Percentiles rank a stretch among this genome's conserved stretches.
Conservation (phyloP, 768 basidiomycete species). For the Russula griseocarnosa region DNA sequence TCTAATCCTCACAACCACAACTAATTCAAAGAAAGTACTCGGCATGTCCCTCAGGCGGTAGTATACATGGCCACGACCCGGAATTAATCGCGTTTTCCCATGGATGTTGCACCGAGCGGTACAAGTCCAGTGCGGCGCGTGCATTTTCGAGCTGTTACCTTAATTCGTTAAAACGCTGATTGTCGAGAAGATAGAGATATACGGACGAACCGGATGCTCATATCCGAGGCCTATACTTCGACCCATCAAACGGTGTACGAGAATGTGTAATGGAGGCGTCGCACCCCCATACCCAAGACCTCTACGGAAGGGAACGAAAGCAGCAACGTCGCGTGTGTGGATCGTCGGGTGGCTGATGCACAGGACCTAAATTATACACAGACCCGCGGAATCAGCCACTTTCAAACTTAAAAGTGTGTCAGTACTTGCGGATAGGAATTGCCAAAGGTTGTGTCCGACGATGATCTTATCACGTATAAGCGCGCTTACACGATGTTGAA, state of each 20-base stretch:
- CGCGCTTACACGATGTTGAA: constrained; percentile 44
- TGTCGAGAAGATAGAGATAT: constrained; percentile 1
- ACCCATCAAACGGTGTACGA: constrained; percentile 47
- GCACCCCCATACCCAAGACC: constrained; percentile 34
- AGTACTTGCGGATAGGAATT: constrained; percentile 46
- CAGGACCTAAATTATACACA: constrained; percentile 41
- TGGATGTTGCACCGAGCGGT: constrained; percentile 46
- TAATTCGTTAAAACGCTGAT: background rate
- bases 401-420: constrained; percentile 8
- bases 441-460: constrained; percentile 55
- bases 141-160: constrained; percentile 44
- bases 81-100: constrained; percentile 46
- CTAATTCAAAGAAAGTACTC: constrained; percentile 20
- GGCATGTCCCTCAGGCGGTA: constrained; percentile 27
- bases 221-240: constrained; percentile 41
- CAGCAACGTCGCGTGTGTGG: constrained; percentile 51
- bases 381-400: background rate
- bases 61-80: constrained; percentile 45
- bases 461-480: constrained; percentile 47
- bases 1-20: background rate
- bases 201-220: constrained; percentile 46
- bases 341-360: constrained; percentile 49
- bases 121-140: constrained; percentile 50
- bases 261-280: constrained; percentile 39
- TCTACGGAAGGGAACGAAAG: constrained; percentile 49